Conservation (phyloP, 192 early-diverging fungal species). For the Dissophora globulifera region DNA sequence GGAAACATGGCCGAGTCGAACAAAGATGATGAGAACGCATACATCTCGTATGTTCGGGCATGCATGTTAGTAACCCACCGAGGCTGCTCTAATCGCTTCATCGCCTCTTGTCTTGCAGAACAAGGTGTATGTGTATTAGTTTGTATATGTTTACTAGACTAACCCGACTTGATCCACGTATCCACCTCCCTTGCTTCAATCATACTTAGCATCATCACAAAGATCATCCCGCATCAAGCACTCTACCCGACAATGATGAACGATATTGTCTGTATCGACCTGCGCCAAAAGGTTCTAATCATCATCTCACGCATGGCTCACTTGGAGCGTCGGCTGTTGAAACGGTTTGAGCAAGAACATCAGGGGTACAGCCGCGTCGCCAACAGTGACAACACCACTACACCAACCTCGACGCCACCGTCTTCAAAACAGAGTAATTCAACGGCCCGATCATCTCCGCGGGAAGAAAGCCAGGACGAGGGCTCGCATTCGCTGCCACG, state of each 20-base stretch:
- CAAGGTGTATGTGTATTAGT: background rate
- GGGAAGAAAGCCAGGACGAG: no score
- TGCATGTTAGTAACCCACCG: constrained; percentile 48
- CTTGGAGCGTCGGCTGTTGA: constrained; percentile 38
- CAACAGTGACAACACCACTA: background rate
- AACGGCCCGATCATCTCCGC: no score
- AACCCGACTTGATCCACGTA: no score
- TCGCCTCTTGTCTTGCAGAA: no score
- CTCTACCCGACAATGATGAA: constrained; percentile 47
- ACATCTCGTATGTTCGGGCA: constrained; percentile 44
- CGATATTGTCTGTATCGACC: constrained; percentile 51
- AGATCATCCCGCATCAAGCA: constrained; percentile 38
- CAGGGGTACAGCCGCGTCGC: constrained; percentile 9
- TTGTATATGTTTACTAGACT: background rate
- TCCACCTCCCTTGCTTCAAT: no score
- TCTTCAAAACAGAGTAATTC: background rate
- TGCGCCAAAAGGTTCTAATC: constrained; percentile 42
- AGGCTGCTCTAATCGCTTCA: no score
- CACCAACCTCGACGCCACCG: background rate
- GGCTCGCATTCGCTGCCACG: no score
- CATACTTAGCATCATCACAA: constrained; percentile 31
- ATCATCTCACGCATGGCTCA: constrained; percentile 35
- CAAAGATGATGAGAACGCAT: constrained; percentile 47
- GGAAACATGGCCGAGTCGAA: constrained; percentile 37
- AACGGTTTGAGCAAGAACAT: constrained; percentile 37